Conservation (phyloP, 176 grass and related monocot species). For the Aegilops umbellulata region DNA sequence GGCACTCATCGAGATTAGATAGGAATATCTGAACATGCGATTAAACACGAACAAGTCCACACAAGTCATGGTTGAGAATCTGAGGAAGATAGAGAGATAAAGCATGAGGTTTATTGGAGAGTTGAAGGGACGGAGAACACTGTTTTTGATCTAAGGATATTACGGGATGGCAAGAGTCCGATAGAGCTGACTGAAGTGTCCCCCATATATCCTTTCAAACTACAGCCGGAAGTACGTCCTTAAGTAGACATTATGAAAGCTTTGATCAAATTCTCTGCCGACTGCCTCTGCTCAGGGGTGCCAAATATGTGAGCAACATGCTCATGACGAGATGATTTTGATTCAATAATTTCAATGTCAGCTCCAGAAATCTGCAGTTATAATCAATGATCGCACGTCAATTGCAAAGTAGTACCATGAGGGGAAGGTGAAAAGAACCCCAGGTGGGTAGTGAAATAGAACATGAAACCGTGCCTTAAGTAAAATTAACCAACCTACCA, state of each 20-base stretch:
- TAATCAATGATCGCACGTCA: constrained; percentile 18
- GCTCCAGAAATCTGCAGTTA: constrained; percentile 93
- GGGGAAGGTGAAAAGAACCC: no score
- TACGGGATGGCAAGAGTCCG: constrained; percentile 13
- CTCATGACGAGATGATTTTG: constrained; percentile 77
- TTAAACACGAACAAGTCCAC: constrained; percentile 24
- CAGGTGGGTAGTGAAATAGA: no score
- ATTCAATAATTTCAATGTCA: constrained; percentile 79
- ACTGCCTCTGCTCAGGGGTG: constrained; percentile 68
- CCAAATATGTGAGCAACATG: constrained; percentile 85
- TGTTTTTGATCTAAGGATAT: constrained; percentile 26
- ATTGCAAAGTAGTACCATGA: no score
- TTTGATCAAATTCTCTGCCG: constrained; percentile 92
- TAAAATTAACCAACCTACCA: not conserved
- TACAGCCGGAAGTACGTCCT: constrained; percentile 31
- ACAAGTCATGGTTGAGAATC: constrained; percentile 28
- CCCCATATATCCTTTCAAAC: constrained; percentile 14
- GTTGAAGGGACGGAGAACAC: constrained; percentile 10
- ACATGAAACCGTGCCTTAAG: not conserved
- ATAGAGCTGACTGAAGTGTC: constrained; percentile 16
- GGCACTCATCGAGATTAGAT: not conserved
- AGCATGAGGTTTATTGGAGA: constrained; percentile 35
- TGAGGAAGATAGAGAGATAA: constrained; percentile 38
- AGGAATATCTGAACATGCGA: constrained; percentile 23
- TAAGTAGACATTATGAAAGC: constrained; percentile 92